phyloP scores from a whole-genome alignment of 208 protist species.

The Leishmania gerbilli region DNA sequence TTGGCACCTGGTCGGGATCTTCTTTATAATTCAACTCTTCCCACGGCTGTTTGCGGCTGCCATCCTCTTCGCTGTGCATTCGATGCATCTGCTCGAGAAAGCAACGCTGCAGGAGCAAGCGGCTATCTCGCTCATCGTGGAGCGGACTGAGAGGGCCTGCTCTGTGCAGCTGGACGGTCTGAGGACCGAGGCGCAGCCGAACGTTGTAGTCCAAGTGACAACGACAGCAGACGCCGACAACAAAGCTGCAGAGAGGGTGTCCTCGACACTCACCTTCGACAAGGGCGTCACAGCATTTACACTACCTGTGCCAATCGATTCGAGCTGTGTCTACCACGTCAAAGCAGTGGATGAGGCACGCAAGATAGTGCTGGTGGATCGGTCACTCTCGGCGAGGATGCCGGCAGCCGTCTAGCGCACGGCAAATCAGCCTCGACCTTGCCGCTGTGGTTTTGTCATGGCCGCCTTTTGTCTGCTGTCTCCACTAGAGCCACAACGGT shows the following conservation, averaged over 20 bases:
- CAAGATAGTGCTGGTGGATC: slow-evolving; percentile 51
- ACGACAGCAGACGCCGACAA: slow-evolving; percentile 1
- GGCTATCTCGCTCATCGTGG: slow-evolving; percentile 44
- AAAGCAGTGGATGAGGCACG: slow-evolving; percentile 60
- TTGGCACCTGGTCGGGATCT: slow-evolving; percentile 57
- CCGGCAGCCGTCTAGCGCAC: not conserved
- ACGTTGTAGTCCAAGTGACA: slow-evolving; percentile 60
- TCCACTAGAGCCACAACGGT: not conserved
- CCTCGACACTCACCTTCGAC: slow-evolving; percentile 67
- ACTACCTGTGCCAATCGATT: slow-evolving; percentile 36
- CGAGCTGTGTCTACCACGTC: slow-evolving; percentile 38
- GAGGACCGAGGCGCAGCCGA: slow-evolving; percentile 11
- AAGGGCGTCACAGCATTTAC: slow-evolving; percentile 46
- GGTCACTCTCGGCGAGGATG: slow-evolving; percentile 25
- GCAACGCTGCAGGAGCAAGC: slow-evolving; percentile 55
- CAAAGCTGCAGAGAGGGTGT: not conserved
- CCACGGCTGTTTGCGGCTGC: slow-evolving; percentile 68
- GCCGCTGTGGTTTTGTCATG: not conserved
- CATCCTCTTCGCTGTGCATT: slow-evolving; percentile 69
- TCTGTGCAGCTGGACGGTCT: slow-evolving; percentile 54
- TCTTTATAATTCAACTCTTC: slow-evolving; percentile 76
- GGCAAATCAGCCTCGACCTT: not conserved
- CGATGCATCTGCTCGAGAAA: slow-evolving; percentile 52
- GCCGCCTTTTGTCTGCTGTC: not conserved
- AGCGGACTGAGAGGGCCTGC: slow-evolving; percentile 28